phyloP scores from a whole-genome alignment of 192 early-diverging fungal species.

The Coemansia sp. region DNA sequence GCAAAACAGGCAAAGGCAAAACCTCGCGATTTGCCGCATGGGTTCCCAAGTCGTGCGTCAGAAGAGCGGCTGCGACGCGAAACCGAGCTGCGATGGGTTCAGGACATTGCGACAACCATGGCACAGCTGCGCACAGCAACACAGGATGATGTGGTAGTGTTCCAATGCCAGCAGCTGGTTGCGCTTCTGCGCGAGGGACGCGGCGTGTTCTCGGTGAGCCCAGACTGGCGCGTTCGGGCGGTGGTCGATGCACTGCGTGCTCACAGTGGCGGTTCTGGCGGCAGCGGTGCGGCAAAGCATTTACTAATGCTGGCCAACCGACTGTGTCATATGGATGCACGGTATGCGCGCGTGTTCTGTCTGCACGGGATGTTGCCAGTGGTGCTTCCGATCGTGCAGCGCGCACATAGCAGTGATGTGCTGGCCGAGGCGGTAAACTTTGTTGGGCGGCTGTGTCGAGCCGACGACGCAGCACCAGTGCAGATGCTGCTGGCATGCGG shows the following conservation, averaged over 20 bases:
- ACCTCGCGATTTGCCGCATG: slow-evolving; percentile 27
- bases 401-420: slow-evolving; percentile 26
- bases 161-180: slow-evolving; percentile 45
- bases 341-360: slow-evolving; percentile 42
- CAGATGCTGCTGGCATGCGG: slow-evolving; percentile 53
- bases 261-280: slow-evolving; percentile 28
- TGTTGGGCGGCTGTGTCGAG: slow-evolving; percentile 38
- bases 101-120: slow-evolving; percentile 44
- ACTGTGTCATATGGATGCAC: slow-evolving; percentile 44
- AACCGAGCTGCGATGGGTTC: slow-evolving; percentile 52
- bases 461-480: slow-evolving; percentile 35
- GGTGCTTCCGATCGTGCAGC: slow-evolving; percentile 24
- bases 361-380: slow-evolving; percentile 48
- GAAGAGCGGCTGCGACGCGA: slow-evolving; percentile 53
- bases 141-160: slow-evolving; percentile 37
- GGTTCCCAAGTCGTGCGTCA: slow-evolving; percentile 41
- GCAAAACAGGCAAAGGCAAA: slow-evolving; percentile 19
- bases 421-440: slow-evolving; percentile 40
- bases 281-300: slow-evolving; percentile 20
- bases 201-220: slow-evolving; percentile 47
- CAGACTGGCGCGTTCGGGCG: slow-evolving; percentile 50
- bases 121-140: slow-evolving; percentile 26
- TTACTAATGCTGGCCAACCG: slow-evolving; percentile 46
- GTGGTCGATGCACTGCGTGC: slow-evolving; percentile 43
- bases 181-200: slow-evolving; percentile 46